Base-by-base conservation (phyloP, 2,329 filamentous ascomycete genomes). In the Aureobasidium sp. region DNA sequence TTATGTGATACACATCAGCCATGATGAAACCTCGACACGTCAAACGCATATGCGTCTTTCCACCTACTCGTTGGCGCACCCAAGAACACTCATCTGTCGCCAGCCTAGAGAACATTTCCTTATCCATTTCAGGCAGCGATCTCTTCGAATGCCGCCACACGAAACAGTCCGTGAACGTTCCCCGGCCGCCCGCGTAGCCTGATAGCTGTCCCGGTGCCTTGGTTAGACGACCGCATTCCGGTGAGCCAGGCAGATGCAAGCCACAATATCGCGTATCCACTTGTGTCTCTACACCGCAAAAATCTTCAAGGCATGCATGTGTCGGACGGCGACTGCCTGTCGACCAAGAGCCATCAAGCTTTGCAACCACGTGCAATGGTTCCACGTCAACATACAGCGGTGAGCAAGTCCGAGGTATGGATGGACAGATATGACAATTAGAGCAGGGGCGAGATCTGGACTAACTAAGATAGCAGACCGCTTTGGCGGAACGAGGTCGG, bases 1-100 rank as follows among this genome's bases (percentile, higher is more conserved):
- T 37, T 48, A 27, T 45, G 42, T 45, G 29, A 45, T 45, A 35
- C 42, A 27, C 32, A 45, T 34, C 41, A 45, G 44, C 44, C n/a
- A 48, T 48, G 44, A 48, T 48, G 44, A 48, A 37, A 48, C 44
- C 21, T 37, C 44, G 44, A 48, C 44, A 48, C 44, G 44, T 48
- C 44, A 37, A 48, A 35, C 27, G 32, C 30, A 37, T 48, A 37
- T 48, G 44, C 32, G 44, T 50, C 14, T 34, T 19, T 39, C 16
- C 21, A 30, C 35, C 24, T 21, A 50, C 22, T 12, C 24, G 22
- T 16, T 17, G 4, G 16, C 40, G 40, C 21, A 29, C 6, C 27
- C 27, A 32, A 4, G 8, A 12, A 14, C 5, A 17, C 29, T 21
- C 27, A 17, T 14, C 27, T 45, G 41, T 45, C 27, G 30, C 30